phyloP scores from a whole-genome alignment of 371 early-diverging fungal species.

The Apophysomyces variabilis region DNA sequence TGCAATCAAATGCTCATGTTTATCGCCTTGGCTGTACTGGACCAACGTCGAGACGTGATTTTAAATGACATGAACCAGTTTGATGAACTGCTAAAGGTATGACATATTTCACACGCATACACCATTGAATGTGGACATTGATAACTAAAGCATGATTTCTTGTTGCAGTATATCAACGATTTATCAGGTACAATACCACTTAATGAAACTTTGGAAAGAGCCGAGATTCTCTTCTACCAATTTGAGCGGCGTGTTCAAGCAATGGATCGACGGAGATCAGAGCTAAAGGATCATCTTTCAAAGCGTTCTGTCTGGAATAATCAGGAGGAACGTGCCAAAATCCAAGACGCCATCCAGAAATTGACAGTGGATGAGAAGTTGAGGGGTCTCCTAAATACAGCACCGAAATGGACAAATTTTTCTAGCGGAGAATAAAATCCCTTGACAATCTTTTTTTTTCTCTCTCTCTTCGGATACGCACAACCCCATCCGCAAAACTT shows the following conservation, averaged over 20 bases:
- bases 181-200: conserved; percentile 77
- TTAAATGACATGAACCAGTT: conserved; percentile 77
- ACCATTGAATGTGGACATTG: too few relatives aligned
- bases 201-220: conserved; percentile 75
- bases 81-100: conserved; percentile 88
- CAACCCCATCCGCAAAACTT: background rate
- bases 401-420: background rate
- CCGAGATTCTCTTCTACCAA: conserved; percentile 80
- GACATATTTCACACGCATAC: too few relatives aligned
- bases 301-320: conserved; percentile 47
- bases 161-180: conserved; percentile 82
- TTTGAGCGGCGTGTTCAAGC: conserved; percentile 65
- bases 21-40: conserved; percentile 89
- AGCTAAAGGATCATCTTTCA: conserved; percentile 38
- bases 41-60: conserved; percentile 78
- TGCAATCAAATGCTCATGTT: conserved; percentile 84
- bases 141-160: too few relatives aligned
- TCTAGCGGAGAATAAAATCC: conserved; percentile 7
- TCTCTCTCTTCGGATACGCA: background rate
- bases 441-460: conserved; percentile 7
- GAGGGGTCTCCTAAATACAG: conserved; percentile 15
- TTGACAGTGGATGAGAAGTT: conserved; percentile 31
- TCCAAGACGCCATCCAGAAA: conserved; percentile 33
- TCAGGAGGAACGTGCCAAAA: conserved; percentile 24
- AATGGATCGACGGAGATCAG: conserved; percentile 48